Evolutionary conservation across 768 basidiomycete genomes (phyloP).

Genomic region (Antrodiella citrinella): DNA sequence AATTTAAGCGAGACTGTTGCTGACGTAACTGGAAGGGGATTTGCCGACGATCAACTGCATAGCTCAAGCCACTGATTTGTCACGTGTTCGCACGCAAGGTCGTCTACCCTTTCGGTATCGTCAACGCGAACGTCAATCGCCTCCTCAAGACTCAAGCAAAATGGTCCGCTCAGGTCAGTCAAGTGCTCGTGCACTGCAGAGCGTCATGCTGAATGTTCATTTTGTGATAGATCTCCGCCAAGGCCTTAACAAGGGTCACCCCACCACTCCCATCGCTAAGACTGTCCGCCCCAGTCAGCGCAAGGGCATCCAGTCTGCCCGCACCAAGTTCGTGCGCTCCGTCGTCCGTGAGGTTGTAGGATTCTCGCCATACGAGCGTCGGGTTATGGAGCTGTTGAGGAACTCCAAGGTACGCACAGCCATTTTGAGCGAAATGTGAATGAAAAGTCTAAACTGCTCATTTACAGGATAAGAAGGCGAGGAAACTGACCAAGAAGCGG

Average conservation of each 20-base stretch:
- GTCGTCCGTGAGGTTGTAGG: constrained; percentile 96
- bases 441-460: background rate
- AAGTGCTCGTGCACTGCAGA: constrained; percentile 4
- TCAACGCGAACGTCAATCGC: constrained; percentile 6
- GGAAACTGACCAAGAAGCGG: constrained; percentile 99
- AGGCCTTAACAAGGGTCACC: constrained; percentile 84
- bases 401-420: constrained; percentile 78
- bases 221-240: constrained; percentile 60
- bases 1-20: background rate
- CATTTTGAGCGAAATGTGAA: background rate
- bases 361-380: constrained; percentile 95
- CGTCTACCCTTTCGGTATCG: background rate
- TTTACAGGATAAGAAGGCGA: constrained; percentile 92
- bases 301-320: constrained; percentile 85
- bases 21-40: background rate
- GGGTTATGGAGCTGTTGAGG: constrained; percentile 95
- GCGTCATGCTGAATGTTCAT: constrained; percentile 1
- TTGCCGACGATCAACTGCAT: constrained; percentile 36
- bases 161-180: constrained; percentile 76
- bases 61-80: constrained; percentile 42
- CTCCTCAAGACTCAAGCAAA: constrained; percentile 52
- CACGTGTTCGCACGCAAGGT: constrained; percentile 16
- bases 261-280: constrained; percentile 79
- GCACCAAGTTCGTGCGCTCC: constrained; percentile 90
- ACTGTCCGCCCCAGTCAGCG: constrained; percentile 74